A percentile compares a stretch with the other conserved stretches of the same genome.
These are phyloP conservation scores for Oryza meyeriana DNA, from an alignment of 176 grass and related monocot genomes.

Conservation along the genomic window DNA sequence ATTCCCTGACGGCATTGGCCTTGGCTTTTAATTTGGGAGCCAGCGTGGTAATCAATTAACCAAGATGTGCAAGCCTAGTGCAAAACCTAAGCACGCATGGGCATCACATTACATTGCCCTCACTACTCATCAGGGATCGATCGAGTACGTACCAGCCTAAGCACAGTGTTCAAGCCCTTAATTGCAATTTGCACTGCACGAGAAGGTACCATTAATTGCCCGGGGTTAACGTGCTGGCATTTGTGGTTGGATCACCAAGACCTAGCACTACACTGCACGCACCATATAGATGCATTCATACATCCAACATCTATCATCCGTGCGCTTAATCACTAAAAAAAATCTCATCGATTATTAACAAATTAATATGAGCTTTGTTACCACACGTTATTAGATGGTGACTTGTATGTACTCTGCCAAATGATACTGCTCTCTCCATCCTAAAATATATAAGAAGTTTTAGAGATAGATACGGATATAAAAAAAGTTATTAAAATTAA, in stretches of 20 bases:
- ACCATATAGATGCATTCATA: too few species aligned
- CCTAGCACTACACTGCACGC: too few species aligned
- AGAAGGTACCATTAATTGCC: background rate
- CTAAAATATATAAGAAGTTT: too few species aligned
- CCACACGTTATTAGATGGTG: background rate
- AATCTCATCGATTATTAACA: background rate
- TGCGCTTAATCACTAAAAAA: background rate
- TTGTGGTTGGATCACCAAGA: conserved; percentile 13
- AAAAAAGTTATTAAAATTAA: too few species aligned
- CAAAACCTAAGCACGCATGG: background rate
- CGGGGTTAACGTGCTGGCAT: conserved; percentile 11
- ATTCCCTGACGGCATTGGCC: background rate
- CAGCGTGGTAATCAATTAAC: background rate
- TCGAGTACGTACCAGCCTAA: background rate
- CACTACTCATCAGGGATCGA: background rate
- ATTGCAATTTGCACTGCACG: background rate
- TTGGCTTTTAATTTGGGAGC: background rate
- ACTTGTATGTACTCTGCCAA: background rate
- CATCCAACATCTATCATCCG: too few species aligned
- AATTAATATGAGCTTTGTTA: background rate
- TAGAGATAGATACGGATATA: too few species aligned
- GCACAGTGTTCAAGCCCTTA: background rate
- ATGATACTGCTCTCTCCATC: too few species aligned
- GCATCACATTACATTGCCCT: background rate
- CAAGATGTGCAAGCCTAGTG: background rate